Conservation (phyloP, 768 basidiomycete species). For the Tylopilus plumbeoviolaceoides region DNA sequence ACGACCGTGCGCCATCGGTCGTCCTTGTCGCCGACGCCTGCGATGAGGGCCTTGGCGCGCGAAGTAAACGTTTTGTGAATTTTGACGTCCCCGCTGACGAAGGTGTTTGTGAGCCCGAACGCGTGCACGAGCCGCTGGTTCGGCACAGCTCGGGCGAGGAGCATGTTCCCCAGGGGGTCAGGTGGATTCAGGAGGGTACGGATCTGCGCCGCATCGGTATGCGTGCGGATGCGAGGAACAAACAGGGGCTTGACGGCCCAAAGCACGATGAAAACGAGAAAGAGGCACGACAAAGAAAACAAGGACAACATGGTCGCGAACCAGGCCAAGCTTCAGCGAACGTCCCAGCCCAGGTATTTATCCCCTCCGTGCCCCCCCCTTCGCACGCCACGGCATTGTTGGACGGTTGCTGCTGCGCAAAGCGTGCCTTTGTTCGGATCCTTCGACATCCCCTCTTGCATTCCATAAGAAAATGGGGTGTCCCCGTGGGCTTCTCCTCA, state of each 20-base stretch:
- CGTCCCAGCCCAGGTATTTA: slow-evolving; percentile 9
- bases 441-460: not conserved
- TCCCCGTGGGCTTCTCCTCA: not conserved
- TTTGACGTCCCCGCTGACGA: slow-evolving; percentile 38
- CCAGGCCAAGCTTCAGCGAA: not conserved
- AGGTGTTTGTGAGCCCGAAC: slow-evolving; percentile 43
- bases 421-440: not conserved
- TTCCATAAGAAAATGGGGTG: not conserved
- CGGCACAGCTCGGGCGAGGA: slow-evolving; percentile 16
- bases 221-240: slow-evolving; percentile 1
- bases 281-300: not conserved
- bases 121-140: slow-evolving; percentile 26
- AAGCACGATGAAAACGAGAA: not conserved
- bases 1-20: slow-evolving; percentile 15
- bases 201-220: slow-evolving; percentile 7
- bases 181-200: slow-evolving; percentile 16
- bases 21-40: not conserved
- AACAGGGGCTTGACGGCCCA: not conserved
- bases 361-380: not conserved
- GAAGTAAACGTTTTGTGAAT: slow-evolving; percentile 28
- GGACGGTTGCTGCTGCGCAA: not conserved
- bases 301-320: slow-evolving; percentile 1
- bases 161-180: slow-evolving; percentile 8
- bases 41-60: slow-evolving; percentile 21
- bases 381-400: not conserved